Base-by-base conservation (phyloP, 1,284 basidiomycete species). In the Pyrrhoderma noxium region DNA sequence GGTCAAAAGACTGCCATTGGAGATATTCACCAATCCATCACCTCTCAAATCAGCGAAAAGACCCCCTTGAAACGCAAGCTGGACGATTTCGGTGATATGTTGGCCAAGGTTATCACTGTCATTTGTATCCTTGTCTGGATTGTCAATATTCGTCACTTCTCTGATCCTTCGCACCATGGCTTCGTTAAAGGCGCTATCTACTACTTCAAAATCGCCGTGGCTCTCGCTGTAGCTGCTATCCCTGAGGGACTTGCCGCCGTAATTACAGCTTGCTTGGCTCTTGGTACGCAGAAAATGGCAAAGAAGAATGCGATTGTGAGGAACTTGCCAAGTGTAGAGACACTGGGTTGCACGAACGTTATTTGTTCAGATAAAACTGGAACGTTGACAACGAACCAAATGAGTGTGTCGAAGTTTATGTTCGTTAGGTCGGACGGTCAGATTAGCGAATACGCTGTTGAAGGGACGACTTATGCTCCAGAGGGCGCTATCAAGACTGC, bases 281-380 rank as follows among this genome's bases (percentile, higher is more conserved):
- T 98, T 9, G 94, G 94, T 16, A 95, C 93, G 11, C 93, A 94
- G 72, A 94, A 94, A 67, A 97, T 98, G 94, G 93, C 94, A 0
- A 89, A 94, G 73, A 89, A 93, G 70, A 95, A 95, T 56, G 94
- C 93, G 3, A 97, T 98, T 59, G 94, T 98, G 44, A 74, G 93
- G 61, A 93, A 95, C 66, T 72, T 98, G 56, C 93, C 93, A n/a
- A 91, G 87, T 58, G 93, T 97, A 9, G 94, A 98, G 71, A 96
- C 94, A 23, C 74, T 98, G 1, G 93, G 94, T 1, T 93, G 91
- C 71, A 94, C 92, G 45, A 95, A 94, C 64, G 92, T 96, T 46
- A 96, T 97, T 59, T 97, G 93, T 67, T 94, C 92, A 5, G 93
- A 97, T 72, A 97, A 97, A 75, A 97, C 93, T 16, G 93, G 93